These are phyloP conservation scores for Pascua sp. DNA, from an alignment of 1,284 basidiomycete genomes.

Conservation along the genomic window DNA sequence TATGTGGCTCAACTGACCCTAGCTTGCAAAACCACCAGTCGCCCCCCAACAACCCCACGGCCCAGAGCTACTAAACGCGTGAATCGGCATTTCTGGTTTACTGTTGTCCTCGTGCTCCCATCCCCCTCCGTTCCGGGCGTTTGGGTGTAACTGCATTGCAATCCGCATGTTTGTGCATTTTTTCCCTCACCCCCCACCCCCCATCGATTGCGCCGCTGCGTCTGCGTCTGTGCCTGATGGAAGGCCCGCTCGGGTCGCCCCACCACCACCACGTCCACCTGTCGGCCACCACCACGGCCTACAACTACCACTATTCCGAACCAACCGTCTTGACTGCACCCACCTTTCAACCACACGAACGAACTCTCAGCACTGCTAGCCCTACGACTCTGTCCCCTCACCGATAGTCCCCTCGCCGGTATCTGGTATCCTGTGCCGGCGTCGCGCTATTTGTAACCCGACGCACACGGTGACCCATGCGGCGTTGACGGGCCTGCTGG, in stretches of 20 bases:
- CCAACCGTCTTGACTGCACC: background rate
- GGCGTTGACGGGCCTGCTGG: background rate
- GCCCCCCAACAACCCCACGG: constrained; percentile 49
- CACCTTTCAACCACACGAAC: constrained; percentile 1
- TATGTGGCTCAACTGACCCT: no score
- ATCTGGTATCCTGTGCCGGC: background rate
- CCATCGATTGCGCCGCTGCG: background rate
- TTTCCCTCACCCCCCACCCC: background rate
- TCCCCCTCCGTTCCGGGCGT: constrained; percentile 2
- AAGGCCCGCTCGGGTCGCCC: no score
- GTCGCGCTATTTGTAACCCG: background rate
- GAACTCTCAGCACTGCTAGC: background rate
- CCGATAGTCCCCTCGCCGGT: background rate
- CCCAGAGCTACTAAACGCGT: constrained; percentile 42
- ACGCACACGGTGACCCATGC: background rate
- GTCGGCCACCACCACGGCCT: no score
- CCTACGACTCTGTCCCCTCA: background rate
- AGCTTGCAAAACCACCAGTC: constrained; percentile 51
- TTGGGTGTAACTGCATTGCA: constrained; percentile 12
- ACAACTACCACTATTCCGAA: no score
- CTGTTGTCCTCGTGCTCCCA: constrained; percentile 4
- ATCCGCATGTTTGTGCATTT: background rate
- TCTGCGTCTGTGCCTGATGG: background rate
- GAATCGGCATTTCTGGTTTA: background rate
- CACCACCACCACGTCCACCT: no score